Evolutionary conservation across 2,329 filamentous ascomycete genomes (phyloP).

Genomic region (Thelonectria discophora): DNA sequence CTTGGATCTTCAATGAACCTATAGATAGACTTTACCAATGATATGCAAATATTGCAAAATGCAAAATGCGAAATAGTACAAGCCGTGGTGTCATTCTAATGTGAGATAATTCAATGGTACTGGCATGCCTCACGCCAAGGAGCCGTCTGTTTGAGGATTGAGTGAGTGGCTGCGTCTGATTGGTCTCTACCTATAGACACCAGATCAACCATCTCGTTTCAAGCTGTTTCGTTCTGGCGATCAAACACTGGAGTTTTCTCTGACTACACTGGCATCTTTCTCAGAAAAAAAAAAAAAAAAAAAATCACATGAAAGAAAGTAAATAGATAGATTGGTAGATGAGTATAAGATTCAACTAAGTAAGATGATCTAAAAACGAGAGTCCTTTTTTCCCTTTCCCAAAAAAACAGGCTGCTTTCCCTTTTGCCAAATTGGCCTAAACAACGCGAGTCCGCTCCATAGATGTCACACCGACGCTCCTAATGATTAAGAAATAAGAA

Average conservation of each 20-base stretch:
- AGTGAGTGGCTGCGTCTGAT: no score
- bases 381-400: conserved; percentile 7
- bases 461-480: conserved; percentile 24
- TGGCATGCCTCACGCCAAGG: no score
- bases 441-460: conserved; percentile 22
- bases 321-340: neutral
- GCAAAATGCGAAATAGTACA: neutral
- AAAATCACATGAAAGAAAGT: neutral
- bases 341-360: no score
- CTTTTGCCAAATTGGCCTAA: conserved; percentile 20
- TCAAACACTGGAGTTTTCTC: no score
- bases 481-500: conserved; percentile 12
- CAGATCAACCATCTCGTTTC: neutral
- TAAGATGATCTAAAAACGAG: neutral
- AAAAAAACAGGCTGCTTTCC: neutral
- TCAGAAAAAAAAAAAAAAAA: neutral
- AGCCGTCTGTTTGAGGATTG: neutral
- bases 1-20: conserved; percentile 4
- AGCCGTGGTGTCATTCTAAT: neutral
- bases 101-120: neutral
- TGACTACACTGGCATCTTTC: neutral
- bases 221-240: neutral
- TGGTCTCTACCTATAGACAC: no score
- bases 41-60: conserved; percentile 35
- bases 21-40: conserved; percentile 32